phyloP scores from a whole-genome alignment of 306 rosid genomes.

The Castanopsis chinensis region DNA sequence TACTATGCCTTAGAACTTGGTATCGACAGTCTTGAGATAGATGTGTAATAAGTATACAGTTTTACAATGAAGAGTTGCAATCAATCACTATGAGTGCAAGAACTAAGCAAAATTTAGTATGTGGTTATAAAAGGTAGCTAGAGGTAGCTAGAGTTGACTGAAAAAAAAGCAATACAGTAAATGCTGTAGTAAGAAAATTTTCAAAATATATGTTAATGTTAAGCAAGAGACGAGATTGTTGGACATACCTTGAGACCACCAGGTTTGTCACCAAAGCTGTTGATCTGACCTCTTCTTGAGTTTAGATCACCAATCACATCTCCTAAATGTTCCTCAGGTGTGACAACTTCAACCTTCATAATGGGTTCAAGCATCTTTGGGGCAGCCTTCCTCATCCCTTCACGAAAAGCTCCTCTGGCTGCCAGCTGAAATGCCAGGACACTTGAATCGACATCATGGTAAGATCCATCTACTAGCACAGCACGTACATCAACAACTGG shows the following conservation, averaged over 20 bases:
- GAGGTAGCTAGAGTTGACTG: neutral
- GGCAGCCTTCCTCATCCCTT: conserved; percentile 75
- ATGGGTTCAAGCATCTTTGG: conserved; percentile 95
- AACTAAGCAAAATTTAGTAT: neutral
- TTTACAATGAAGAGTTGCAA: neutral
- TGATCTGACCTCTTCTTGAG: conserved; percentile 98
- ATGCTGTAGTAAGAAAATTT: conserved; percentile 3
- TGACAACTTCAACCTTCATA: conserved; percentile 95
- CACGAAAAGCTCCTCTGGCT: conserved; percentile 95
- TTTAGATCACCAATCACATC: conserved; percentile 98
- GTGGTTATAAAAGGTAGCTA: neutral
- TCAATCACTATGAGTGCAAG: neutral
- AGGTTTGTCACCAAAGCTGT: conserved; percentile 90
- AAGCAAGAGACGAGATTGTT: conserved; percentile 5
- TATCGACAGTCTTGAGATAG: neutral
- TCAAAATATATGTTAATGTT: conserved; percentile 6
- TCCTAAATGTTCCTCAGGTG: conserved; percentile 95
- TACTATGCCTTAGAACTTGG: neutral
- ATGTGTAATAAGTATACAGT: neutral
- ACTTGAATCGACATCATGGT: conserved; percentile 97
- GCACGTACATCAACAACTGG: conserved; percentile 95
- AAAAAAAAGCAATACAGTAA: neutral
- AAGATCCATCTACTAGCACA: conserved; percentile 73
- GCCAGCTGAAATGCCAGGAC: conserved; percentile 96
- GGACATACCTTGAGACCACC: conserved; percentile 90